Percentiles rank a stretch among this genome's conserved stretches.
Evolutionary conservation across 139 green algal species (phyloP).

Genomic region (Micromonas commoda): DNA sequence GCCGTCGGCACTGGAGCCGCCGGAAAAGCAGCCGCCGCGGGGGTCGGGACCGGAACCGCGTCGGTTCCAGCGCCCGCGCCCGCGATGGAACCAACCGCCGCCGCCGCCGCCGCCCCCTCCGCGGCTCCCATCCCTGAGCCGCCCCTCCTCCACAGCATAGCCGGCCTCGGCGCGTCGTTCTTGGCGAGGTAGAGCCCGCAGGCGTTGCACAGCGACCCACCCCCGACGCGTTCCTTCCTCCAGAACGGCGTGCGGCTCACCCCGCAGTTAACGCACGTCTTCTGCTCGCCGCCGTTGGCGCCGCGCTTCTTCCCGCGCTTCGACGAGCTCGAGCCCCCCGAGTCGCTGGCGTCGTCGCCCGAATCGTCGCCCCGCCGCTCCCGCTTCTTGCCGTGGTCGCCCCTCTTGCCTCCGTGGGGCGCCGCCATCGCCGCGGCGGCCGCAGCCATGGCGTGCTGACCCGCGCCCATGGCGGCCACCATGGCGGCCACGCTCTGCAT

Average conservation of each 20-base stretch:
- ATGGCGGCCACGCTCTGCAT: too few relatives aligned
- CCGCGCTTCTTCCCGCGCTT: background rate
- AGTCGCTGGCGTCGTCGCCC: background rate
- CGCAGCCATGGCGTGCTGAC: background rate
- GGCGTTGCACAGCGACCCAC: constrained; percentile 84
- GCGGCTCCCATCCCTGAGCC: too few relatives aligned
- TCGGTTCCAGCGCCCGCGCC: too few relatives aligned
- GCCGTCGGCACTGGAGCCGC: too few relatives aligned
- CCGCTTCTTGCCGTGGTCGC: background rate
- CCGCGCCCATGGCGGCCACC: background rate
- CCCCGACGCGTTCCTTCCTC: constrained; percentile 83
- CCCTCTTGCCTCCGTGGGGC: background rate
- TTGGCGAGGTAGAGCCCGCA: constrained; percentile 93
- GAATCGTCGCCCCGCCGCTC: background rate
- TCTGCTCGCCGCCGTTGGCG: constrained; percentile 13
- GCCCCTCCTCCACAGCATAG: constrained; percentile 72
- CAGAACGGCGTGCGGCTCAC: constrained; percentile 85
- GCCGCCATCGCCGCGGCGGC: background rate
- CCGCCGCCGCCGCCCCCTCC: background rate
- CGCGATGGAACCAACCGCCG: too few relatives aligned
- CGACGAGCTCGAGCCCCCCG: background rate
- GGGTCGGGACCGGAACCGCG: too few relatives aligned
- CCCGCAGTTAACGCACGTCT: constrained; percentile 89
- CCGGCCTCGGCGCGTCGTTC: constrained; percentile 78
- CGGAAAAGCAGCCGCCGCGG: too few relatives aligned